Conservation (phyloP, 2,329 filamentous ascomycete genomes). For the Phialophora verrucosa region DNA sequence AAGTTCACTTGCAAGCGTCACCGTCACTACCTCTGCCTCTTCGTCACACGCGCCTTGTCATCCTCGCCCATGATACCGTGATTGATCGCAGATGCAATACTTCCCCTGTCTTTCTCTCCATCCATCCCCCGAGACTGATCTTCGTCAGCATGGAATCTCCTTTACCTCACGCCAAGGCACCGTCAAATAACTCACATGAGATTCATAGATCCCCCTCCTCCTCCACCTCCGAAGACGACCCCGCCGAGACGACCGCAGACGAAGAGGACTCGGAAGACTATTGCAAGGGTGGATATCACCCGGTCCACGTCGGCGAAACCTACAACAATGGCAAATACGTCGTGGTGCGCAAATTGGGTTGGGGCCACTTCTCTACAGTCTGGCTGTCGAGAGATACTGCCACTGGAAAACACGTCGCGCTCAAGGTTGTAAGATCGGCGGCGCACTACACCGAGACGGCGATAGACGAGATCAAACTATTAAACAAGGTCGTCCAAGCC, state of each 20-base stretch:
- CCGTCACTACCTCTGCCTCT: constrained; percentile 10
- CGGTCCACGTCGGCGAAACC: constrained; percentile 89
- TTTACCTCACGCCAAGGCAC: constrained; percentile 50
- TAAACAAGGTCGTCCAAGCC: constrained; percentile 94
- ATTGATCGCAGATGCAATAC: constrained; percentile 20
- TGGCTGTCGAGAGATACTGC: constrained; percentile 83
- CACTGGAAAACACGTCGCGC: constrained; percentile 89
- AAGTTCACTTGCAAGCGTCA: constrained; percentile 29
- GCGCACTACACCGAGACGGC: constrained; percentile 99
- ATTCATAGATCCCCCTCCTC: constrained; percentile 77
- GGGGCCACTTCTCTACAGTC: constrained; percentile 99
- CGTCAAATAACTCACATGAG: constrained; percentile 57
- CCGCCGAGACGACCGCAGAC: constrained; percentile 87
- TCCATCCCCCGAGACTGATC: constrained; percentile 32
- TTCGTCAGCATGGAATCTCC: constrained; percentile 46
- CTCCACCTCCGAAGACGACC: constrained; percentile 76
- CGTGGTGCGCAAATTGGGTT: constrained; percentile 92
- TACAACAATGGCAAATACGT: constrained; percentile 99
- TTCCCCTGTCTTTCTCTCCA: constrained; percentile 12
- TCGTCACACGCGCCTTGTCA: constrained; percentile 16
- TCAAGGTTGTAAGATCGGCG: constrained; percentile 96
- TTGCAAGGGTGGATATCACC: constrained; percentile 98
- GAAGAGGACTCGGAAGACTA: constrained; percentile 99
- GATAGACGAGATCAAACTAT: constrained; percentile 97
- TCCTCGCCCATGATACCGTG: constrained; percentile 17